Conservation (phyloP, 2,329 filamentous ascomycete species). For the Microcyclospora tardicrescens region DNA sequence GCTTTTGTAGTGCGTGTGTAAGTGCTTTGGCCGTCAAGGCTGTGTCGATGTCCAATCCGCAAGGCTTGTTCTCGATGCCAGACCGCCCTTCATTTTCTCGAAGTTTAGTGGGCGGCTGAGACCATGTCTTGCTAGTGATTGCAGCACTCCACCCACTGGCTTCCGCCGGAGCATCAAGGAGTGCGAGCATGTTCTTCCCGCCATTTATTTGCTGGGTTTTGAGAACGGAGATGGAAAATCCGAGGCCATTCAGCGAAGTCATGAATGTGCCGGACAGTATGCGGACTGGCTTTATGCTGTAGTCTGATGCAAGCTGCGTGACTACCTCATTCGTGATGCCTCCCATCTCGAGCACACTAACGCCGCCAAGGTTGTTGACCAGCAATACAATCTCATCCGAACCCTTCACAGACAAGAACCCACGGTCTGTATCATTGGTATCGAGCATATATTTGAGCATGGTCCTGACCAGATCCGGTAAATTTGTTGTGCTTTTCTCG, state of each 20-base stretch:
- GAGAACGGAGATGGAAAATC: conserved; percentile 56
- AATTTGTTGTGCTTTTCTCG: conserved; percentile 29
- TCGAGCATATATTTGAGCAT: conserved; percentile 56
- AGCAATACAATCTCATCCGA: conserved; percentile 53
- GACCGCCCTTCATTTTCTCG: conserved; percentile 26
- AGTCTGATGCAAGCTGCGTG: conserved; percentile 44
- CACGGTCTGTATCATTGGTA: conserved; percentile 52
- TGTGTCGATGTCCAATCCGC: conserved; percentile 43
- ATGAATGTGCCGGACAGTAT: conserved; percentile 56
- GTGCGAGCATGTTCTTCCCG: conserved; percentile 50
- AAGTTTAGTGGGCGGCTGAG: conserved; percentile 27
- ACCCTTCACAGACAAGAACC: conserved; percentile 51
- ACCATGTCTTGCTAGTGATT: conserved; percentile 46
- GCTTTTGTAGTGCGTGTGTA: conserved; percentile 42
- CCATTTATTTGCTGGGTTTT: conserved; percentile 49
- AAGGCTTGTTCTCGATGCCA: conserved; percentile 35
- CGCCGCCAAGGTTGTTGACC: conserved; percentile 63
- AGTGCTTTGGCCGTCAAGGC: conserved; percentile 39
- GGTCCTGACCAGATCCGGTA: conserved; percentile 35
- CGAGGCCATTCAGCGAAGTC: conserved; percentile 58
- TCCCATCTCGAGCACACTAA: conserved; percentile 58
- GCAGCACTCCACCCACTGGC: conserved; percentile 55
- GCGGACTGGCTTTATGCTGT: conserved; percentile 47
- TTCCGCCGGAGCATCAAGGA: conserved; percentile 55
- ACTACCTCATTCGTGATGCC: conserved; percentile 58